Evolutionary conservation across 2,329 filamentous ascomycete genomes (phyloP).

Genomic region (Cercospora citrullina): DNA sequence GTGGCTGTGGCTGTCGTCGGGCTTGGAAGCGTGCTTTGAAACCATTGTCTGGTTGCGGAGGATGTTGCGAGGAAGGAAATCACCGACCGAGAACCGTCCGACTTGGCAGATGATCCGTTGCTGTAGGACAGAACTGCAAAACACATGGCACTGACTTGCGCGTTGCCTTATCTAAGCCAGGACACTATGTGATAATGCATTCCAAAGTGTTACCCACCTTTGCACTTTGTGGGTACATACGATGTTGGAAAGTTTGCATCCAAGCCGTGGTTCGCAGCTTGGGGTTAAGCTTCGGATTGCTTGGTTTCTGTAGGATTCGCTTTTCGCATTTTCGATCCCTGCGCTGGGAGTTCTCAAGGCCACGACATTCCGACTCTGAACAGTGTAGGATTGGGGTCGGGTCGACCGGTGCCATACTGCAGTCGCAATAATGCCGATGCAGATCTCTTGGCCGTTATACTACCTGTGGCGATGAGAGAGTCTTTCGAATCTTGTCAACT

Average conservation of each 20-base stretch:
- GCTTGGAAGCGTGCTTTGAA: neutral
- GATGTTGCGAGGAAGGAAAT: neutral
- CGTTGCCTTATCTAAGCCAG: neutral
- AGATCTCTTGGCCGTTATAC: neutral
- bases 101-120: neutral
- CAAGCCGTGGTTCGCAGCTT: slow-evolving; percentile 5
- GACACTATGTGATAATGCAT: neutral
- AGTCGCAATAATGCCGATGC: neutral
- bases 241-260: neutral
- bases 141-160: neutral
- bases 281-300: slow-evolving; percentile 1
- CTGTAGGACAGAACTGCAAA: neutral
- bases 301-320: neutral
- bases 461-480: neutral
- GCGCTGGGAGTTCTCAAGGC: neutral
- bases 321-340: neutral
- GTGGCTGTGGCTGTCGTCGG: neutral
- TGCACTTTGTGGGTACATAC: neutral
- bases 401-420: neutral
- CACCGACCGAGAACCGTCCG: slow-evolving; percentile 2
- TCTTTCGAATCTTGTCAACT: neutral
- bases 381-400: neutral
- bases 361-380: neutral
- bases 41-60: neutral
- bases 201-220: neutral